Evolutionary conservation across 2,329 filamentous ascomycete species (phyloP).

Genomic region (Ascomycota sp.): DNA sequence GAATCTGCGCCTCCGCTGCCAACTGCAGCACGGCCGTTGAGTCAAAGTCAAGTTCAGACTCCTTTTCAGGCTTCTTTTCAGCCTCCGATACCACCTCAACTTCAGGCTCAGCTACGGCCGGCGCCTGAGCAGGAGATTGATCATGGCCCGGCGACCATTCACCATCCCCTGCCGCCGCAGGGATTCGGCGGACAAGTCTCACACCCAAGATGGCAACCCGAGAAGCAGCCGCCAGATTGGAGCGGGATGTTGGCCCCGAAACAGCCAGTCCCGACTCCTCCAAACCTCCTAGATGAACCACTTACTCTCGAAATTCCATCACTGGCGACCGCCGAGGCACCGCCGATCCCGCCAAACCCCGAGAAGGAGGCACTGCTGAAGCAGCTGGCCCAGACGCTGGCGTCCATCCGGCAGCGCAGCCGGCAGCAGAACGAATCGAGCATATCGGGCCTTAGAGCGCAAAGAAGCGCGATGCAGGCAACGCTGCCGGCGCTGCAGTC

Average conservation of each 20-base stretch:
- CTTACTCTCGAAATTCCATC: constrained; percentile 28
- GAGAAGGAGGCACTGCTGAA: constrained; percentile 77
- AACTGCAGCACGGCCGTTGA: constrained; percentile 8
- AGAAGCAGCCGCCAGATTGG: constrained; percentile 4
- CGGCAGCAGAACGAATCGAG: constrained; percentile 54
- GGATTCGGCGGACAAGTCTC: constrained; percentile 4
- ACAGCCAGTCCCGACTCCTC: constrained; percentile 9
- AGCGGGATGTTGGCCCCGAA: constrained; percentile 1
- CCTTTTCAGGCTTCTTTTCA: constrained; percentile 3
- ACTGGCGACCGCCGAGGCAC: constrained; percentile 37
- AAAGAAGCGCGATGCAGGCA: constrained; percentile 54
- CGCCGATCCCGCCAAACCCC: constrained; percentile 84
- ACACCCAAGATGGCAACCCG: constrained; percentile 5
- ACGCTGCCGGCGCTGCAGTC: constrained; percentile 50
- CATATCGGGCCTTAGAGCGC: constrained; percentile 55
- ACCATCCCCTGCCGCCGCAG: constrained; percentile 1
- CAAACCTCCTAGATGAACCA: constrained; percentile 35
- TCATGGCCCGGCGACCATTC: neutral
- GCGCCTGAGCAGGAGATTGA: neutral
- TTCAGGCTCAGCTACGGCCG: constrained; percentile 1
- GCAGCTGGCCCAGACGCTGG: constrained; percentile 52
- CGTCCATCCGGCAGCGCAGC: constrained; percentile 46
- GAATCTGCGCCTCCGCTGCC: constrained; percentile 26
- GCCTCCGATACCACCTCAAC: neutral
- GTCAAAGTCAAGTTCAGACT: constrained; percentile 3